Evolutionary conservation across 2,329 filamentous ascomycete species (phyloP).

Genomic region (Cryphonectria carpinicola): DNA sequence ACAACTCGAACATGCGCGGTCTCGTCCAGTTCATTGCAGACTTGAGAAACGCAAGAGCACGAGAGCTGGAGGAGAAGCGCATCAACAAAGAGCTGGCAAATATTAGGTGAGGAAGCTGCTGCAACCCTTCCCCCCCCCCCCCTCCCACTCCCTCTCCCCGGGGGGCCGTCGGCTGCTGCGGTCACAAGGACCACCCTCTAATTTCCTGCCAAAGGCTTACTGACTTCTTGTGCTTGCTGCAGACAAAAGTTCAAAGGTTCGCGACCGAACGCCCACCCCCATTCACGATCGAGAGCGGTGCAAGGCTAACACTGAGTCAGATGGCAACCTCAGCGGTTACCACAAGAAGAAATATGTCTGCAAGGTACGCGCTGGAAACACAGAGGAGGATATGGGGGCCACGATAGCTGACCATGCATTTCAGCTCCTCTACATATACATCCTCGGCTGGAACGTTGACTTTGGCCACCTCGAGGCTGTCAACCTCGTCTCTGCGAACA

Average conservation of each 20-base stretch:
- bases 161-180: neutral
- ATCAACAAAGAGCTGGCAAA: constrained; percentile 99
- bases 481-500: constrained; percentile 93
- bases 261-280: constrained; percentile 26
- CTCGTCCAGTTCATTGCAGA: constrained; percentile 99
- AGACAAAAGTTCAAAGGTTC: constrained; percentile 92
- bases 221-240: constrained; percentile 26
- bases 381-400: neutral
- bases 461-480: constrained; percentile 98
- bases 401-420: constrained; percentile 28
- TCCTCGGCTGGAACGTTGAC: constrained; percentile 97
- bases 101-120: constrained; percentile 65
- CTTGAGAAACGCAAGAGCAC: constrained; percentile 87
- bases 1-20: constrained; percentile 74
- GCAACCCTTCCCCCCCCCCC: neutral
- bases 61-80: constrained; percentile 96
- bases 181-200: constrained; percentile 5
- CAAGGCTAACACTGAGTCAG: constrained; percentile 47
- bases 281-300: neutral
- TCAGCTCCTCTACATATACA: constrained; percentile 94
- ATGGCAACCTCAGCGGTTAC: constrained; percentile 90
- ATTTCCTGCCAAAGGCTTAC: constrained; percentile 16
- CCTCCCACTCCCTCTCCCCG: no score
- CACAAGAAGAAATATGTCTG: constrained; percentile 99
- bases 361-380: constrained; percentile 64